phyloP scores from a whole-genome alignment of 2,329 filamentous ascomycete species.

The Fusarium ambrosium region DNA sequence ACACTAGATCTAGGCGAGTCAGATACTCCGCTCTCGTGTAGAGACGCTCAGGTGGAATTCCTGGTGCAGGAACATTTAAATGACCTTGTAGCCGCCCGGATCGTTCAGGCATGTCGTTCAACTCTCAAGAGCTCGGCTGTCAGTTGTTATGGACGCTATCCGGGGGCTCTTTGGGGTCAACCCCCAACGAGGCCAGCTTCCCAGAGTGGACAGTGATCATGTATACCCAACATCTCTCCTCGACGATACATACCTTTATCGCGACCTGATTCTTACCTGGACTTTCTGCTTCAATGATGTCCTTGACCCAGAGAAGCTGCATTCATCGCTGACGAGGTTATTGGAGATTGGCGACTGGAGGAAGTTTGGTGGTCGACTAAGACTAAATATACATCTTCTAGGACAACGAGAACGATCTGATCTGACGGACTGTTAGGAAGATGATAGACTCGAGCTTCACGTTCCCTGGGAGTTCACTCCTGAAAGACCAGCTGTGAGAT shows the following conservation, averaged over 20 bases:
- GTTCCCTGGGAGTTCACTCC: slow-evolving; percentile 49
- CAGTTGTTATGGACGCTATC: not conserved
- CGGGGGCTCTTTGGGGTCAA: not conserved
- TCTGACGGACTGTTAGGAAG: slow-evolving; percentile 11
- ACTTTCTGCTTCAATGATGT: slow-evolving; percentile 61
- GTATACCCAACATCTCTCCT: slow-evolving; percentile 9
- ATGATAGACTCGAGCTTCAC: slow-evolving; percentile 51
- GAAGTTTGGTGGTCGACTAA: slow-evolving; percentile 60
- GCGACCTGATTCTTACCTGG: slow-evolving; percentile 34
- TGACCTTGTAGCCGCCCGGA: not conserved
- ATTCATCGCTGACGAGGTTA: slow-evolving; percentile 52
- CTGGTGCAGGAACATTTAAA: not conserved
- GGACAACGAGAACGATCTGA: not conserved
- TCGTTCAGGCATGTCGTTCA: not conserved
- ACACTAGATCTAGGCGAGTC: not conserved
- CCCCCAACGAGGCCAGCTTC: not conserved
- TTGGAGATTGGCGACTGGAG: slow-evolving; percentile 61
- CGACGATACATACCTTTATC: slow-evolving; percentile 5
- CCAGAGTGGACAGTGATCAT: slow-evolving; percentile 2
- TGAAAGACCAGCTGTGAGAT: slow-evolving; percentile 56
- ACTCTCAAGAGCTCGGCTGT: not conserved
- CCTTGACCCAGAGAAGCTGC: slow-evolving; percentile 58
- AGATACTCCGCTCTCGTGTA: not conserved
- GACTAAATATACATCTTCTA: slow-evolving; percentile 32
- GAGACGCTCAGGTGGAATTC: not conserved